Conservation (phyloP, 371 early-diverging fungal genomes). For the Rhizopus delemar region DNA sequence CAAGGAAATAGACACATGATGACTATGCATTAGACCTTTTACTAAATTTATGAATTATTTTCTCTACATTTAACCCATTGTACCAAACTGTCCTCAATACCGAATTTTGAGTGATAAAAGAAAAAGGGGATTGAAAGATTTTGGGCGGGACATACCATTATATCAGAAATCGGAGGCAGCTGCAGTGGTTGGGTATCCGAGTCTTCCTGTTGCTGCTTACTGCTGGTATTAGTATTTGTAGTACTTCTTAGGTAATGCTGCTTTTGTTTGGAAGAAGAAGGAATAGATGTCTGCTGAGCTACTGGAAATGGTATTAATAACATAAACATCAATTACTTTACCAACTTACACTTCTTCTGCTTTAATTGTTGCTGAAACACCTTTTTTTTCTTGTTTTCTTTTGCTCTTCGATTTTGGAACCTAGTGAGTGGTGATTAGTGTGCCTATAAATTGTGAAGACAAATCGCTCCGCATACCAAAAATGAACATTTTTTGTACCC, state of each 20-base stretch:
- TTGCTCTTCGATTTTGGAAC: conserved; percentile 38
- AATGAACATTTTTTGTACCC: conserved; percentile 30
- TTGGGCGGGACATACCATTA: conserved; percentile 6
- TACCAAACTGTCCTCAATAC: conserved; percentile 29
- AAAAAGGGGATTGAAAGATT: conserved; percentile 27
- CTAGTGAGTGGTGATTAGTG: conserved; percentile 6
- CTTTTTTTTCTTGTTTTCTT: conserved; percentile 25
- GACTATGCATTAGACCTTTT: background rate
- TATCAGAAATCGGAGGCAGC: conserved; percentile 18
- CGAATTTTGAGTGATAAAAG: conserved; percentile 34
- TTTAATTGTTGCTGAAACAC: background rate
- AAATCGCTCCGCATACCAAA: conserved; percentile 26
- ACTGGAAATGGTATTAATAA: background rate
- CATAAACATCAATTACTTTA: background rate
- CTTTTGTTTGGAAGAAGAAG: background rate
- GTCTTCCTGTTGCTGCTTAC: background rate
- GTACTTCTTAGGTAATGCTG: background rate
- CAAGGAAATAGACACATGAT: background rate
- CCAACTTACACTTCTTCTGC: background rate
- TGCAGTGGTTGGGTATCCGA: conserved; percentile 1
- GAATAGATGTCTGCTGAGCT: background rate
- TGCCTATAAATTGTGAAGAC: too few relatives aligned
- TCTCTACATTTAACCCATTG: conserved; percentile 6
- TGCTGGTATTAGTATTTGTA: background rate
- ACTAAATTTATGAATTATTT: background rate